Evolutionary conservation across 495 filamentous ascomycete genomes (phyloP).

Genomic region (Podospora pseudopauciseta): DNA sequence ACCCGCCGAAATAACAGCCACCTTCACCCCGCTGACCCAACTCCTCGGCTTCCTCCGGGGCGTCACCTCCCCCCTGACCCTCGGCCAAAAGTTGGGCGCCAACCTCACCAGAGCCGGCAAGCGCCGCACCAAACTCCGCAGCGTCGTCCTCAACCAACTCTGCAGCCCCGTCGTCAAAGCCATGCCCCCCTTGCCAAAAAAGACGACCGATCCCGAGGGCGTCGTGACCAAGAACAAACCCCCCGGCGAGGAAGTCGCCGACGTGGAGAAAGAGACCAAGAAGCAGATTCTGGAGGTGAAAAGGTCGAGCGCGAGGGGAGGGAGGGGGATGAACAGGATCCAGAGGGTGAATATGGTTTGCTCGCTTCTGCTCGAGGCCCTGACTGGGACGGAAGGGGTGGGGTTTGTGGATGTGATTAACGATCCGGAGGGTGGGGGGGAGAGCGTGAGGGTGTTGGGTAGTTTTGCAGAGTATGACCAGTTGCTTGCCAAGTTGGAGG

Average conservation of each 20-base stretch:
- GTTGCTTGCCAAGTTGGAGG: not conserved
- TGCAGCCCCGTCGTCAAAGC: constrained; percentile 9
- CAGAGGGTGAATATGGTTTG: not conserved
- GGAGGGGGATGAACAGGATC: not conserved
- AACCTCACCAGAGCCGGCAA: constrained; percentile 15
- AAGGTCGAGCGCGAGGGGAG: not conserved
- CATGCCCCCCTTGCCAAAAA: not conserved
- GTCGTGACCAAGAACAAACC: constrained; percentile 13
- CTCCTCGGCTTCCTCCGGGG: constrained; percentile 15
- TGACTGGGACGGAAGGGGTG: not conserved
- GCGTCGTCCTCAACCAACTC: constrained; percentile 3
- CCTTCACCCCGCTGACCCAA: constrained; percentile 4
- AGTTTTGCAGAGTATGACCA: not conserved
- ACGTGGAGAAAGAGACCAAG: constrained; percentile 9
- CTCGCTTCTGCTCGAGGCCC: not conserved
- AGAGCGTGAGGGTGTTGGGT: not conserved
- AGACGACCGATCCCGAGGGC: not conserved
- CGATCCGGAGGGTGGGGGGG: not conserved
- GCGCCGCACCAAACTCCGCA: constrained; percentile 13
- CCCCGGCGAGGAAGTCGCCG: constrained; percentile 5
- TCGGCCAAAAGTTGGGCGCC: constrained; percentile 11
- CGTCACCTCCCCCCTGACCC: constrained; percentile 7
- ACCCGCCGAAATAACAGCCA: not conserved
- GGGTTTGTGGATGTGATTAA: constrained; percentile 8
- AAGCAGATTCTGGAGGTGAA: not conserved